phyloP scores from a whole-genome alignment of 176 grass and related monocot species.

The Aechmea fasciata region DNA sequence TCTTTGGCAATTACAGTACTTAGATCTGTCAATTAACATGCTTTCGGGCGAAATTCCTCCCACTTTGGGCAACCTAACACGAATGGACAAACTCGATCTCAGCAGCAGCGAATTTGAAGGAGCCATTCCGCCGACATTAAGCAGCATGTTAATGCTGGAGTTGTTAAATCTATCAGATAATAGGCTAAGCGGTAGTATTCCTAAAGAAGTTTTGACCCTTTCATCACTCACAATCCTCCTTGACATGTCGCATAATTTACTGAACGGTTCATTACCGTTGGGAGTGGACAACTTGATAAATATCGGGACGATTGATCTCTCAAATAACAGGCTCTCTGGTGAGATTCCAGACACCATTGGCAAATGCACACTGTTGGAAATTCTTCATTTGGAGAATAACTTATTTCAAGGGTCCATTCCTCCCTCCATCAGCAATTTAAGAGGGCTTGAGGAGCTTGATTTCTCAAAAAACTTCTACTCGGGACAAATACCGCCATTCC shows the following conservation, averaged over 20 bases:
- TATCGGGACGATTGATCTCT: conserved; percentile 15
- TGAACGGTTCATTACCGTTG: conserved; percentile 4
- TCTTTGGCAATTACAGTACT: conserved; percentile 13
- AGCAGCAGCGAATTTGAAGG: neutral
- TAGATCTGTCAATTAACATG: conserved; percentile 6
- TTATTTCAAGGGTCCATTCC: conserved; percentile 27
- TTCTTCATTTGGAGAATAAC: conserved; percentile 23
- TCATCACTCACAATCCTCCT: conserved; percentile 14
- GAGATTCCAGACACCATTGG: conserved; percentile 18
- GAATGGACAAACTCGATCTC: neutral
- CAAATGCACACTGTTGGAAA: conserved; percentile 9
- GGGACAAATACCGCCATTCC: conserved; percentile 10
- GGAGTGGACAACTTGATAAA: conserved; percentile 23
- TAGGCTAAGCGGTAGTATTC: conserved; percentile 17
- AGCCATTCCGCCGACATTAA: neutral
- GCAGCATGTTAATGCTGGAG: neutral
- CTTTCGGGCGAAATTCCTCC: conserved; percentile 21
- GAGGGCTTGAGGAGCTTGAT: conserved; percentile 17
- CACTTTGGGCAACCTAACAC: conserved; percentile 3
- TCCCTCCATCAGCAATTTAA: conserved; percentile 16
- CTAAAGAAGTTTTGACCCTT: conserved; percentile 19
- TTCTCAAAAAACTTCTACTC: conserved; percentile 26
- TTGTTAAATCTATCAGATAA: conserved; percentile 26
- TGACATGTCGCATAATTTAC: conserved; percentile 27
- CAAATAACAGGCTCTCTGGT: conserved; percentile 24